phyloP scores from a whole-genome alignment of 2,329 filamentous ascomycete genomes.

The Xylariaceae sp. region DNA sequence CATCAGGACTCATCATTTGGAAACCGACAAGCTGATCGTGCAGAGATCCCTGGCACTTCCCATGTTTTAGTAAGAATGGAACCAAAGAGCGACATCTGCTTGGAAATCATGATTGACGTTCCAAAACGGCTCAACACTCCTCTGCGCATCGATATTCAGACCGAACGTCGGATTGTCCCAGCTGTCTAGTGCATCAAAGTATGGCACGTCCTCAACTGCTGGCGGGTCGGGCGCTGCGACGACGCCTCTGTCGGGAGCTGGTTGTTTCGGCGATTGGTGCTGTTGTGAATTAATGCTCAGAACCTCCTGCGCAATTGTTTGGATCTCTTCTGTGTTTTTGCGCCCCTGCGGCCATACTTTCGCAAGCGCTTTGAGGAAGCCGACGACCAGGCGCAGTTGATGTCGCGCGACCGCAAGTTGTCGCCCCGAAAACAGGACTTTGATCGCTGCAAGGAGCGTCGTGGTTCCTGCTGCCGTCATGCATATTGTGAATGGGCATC shows the following conservation, averaged over 20 bases:
- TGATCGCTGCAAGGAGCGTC: constrained; percentile 14
- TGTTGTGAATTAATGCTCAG: constrained; percentile 4
- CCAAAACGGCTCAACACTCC: constrained; percentile 10
- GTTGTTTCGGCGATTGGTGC: neutral
- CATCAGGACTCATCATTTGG: too few species aligned
- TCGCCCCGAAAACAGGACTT: constrained; percentile 12
- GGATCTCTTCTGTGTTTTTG: constrained; percentile 15
- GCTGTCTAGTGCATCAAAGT: constrained; percentile 7
- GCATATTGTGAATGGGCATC: constrained; percentile 19
- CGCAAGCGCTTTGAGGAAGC: constrained; percentile 13
- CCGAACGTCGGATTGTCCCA: constrained; percentile 7
- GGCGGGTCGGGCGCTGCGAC: neutral
- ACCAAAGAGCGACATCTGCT: constrained; percentile 17
- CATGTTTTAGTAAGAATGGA: neutral
- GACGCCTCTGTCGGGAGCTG: neutral
- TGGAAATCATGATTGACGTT: constrained; percentile 12
- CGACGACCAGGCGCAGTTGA: constrained; percentile 16
- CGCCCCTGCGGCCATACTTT: constrained; percentile 18
- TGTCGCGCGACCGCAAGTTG: constrained; percentile 15
- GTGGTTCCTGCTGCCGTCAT: constrained; percentile 18
- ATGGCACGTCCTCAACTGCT: neutral
- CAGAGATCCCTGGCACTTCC: too few species aligned
- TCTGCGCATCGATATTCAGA: constrained; percentile 1
- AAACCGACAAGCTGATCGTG: too few species aligned
- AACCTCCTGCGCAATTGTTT: constrained; percentile 16